Evolutionary conservation across 805 yeast genomes (phyloP).

Genomic region (Brettanomyces anomalus): DNA sequence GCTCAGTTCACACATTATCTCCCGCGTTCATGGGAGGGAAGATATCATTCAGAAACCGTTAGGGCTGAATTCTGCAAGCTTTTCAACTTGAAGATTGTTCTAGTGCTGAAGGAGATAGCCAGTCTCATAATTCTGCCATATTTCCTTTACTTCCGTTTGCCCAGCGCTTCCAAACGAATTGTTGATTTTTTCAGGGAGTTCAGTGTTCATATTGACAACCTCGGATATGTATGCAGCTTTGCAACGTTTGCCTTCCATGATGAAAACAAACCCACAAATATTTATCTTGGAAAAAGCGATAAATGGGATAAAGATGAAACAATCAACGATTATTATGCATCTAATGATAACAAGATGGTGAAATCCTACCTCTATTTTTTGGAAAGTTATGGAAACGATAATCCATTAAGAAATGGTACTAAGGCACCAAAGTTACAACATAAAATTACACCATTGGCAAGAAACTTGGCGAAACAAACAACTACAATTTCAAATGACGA

Average conservation of each 20-base stretch:
- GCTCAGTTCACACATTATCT: slow-evolving; percentile 85
- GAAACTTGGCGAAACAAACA: too few relatives aligned
- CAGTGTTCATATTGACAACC: slow-evolving; percentile 85
- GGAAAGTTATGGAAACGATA: slow-evolving; percentile 62
- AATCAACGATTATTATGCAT: slow-evolving; percentile 32
- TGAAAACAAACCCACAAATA: slow-evolving; percentile 24
- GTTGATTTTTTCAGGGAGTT: slow-evolving; percentile 88
- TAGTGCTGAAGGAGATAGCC: slow-evolving; percentile 68
- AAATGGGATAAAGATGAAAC: slow-evolving; percentile 21
- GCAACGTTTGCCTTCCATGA: slow-evolving; percentile 85
- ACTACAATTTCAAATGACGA: too few relatives aligned
- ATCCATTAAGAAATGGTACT: too few relatives aligned
- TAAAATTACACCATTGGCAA: too few relatives aligned
- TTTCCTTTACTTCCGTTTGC: slow-evolving; percentile 77
- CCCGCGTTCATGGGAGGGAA: slow-evolving; percentile 81
- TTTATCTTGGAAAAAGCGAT: slow-evolving; percentile 13
- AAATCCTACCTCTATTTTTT: slow-evolving; percentile 81
- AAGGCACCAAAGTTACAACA: too few relatives aligned
- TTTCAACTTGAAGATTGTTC: slow-evolving; percentile 63
- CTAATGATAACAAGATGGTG: slow-evolving; percentile 81
- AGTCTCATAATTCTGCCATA: slow-evolving; percentile 83
- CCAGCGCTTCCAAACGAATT: slow-evolving; percentile 62
- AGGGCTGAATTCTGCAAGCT: slow-evolving; percentile 73
- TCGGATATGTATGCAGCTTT: slow-evolving; percentile 89
- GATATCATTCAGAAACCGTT: slow-evolving; percentile 75